Conservation (phyloP, 1,284 basidiomycete species). For the Ceratobasidium papillatum region DNA sequence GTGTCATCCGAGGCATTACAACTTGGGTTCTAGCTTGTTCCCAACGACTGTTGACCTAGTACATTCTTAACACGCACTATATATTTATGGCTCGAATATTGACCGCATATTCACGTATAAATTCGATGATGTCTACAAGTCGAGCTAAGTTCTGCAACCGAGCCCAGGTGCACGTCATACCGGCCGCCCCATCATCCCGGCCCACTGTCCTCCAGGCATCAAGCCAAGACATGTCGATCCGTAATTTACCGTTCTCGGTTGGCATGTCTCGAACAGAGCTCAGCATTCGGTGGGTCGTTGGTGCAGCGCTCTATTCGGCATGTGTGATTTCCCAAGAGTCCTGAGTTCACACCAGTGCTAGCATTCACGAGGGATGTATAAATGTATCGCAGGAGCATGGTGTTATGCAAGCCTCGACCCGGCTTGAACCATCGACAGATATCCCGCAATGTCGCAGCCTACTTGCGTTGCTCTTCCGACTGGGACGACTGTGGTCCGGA, state of each 20-base stretch:
- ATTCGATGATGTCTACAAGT: neutral
- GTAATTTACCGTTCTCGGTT: neutral
- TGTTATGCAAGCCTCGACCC: neutral
- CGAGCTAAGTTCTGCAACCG: neutral
- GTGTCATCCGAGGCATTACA: too few species aligned
- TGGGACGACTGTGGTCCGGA: neutral
- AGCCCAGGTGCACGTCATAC: neutral
- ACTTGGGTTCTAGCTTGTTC: too few species aligned
- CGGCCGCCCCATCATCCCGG: neutral
- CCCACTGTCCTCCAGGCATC: neutral
- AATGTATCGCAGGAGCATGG: neutral
- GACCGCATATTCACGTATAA: neutral
- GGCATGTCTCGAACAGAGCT: neutral
- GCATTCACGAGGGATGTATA: neutral
- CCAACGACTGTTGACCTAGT: neutral
- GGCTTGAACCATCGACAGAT: neutral
- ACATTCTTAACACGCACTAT: too few species aligned
- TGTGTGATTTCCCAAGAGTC: constrained; percentile 2
- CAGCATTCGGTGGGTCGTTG: neutral
- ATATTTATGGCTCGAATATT: too few species aligned
- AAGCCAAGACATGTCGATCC: neutral
- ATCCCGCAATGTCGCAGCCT: neutral
- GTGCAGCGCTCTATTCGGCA: neutral
- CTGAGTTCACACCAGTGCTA: neutral
- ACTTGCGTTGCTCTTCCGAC: neutral